Percentiles rank a stretch among this genome's conserved stretches.
Conservation (phyloP, 805 yeast genomes). For the Yarrowia bubula region DNA sequence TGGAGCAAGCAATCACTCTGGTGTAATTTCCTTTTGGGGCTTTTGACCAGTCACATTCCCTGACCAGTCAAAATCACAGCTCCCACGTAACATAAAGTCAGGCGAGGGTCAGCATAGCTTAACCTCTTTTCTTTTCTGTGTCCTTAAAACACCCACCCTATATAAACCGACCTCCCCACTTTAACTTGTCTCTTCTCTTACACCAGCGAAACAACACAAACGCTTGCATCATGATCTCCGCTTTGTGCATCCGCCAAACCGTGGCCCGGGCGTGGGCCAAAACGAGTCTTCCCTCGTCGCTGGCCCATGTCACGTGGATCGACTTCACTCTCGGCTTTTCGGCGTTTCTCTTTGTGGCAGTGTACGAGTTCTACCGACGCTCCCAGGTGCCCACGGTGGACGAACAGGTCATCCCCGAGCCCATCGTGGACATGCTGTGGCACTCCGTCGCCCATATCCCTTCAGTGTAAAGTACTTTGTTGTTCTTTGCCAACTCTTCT, state of each 20-base stretch:
- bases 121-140: neutral
- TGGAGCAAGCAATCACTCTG: too few relatives aligned
- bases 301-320: constrained; percentile 13
- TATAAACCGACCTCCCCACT: neutral
- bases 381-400: neutral
- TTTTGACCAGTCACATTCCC: too few relatives aligned
- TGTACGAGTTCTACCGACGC: constrained; percentile 15
- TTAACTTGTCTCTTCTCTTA: neutral
- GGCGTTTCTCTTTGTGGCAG: constrained; percentile 12
- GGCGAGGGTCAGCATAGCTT: neutral
- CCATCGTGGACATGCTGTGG: neutral
- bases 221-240: neutral
- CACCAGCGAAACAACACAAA: neutral
- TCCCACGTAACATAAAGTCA: too few relatives aligned
- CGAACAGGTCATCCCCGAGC: neutral
- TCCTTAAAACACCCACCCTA: neutral
- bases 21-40: too few relatives aligned
- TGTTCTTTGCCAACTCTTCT: neutral
- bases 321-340: constrained; percentile 17
- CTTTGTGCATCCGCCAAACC: neutral
- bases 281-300: constrained; percentile 1
- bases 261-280: constrained; percentile 8
- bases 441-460: constrained; percentile 13
- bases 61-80: too few relatives aligned
- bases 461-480: constrained; percentile 4